Conservation (phyloP, 805 yeast species). For the Hanseniaspora nectarophila region DNA sequence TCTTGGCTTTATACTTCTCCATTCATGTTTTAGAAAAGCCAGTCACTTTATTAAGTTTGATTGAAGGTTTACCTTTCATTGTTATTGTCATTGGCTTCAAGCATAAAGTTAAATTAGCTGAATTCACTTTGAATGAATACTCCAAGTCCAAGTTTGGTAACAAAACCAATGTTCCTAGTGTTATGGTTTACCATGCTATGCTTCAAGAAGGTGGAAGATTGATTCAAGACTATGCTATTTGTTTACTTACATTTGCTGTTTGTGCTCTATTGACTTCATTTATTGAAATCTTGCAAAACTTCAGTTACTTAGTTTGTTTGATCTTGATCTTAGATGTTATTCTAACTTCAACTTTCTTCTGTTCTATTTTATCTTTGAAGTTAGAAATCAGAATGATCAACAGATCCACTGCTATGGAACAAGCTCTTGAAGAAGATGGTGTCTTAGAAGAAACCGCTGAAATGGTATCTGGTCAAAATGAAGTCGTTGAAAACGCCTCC, state of each 20-base stretch:
- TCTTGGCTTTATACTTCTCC: slow-evolving; percentile 60
- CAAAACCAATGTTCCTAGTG: slow-evolving; percentile 20
- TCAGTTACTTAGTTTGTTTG: slow-evolving; percentile 62
- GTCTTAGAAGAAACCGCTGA: slow-evolving; percentile 62
- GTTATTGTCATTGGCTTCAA: slow-evolving; percentile 88
- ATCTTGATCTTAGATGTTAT: slow-evolving; percentile 60
- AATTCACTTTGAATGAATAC: slow-evolving; percentile 37
- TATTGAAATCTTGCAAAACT: slow-evolving; percentile 64
- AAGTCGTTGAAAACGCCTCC: slow-evolving; percentile 19
- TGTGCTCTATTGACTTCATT: slow-evolving; percentile 53
- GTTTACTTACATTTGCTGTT: slow-evolving; percentile 57
- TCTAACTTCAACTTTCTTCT: slow-evolving; percentile 65
- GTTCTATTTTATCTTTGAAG: slow-evolving; percentile 75
- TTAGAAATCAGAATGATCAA: slow-evolving; percentile 80
- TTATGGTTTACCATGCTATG: slow-evolving; percentile 29
- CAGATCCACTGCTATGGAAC: slow-evolving; percentile 62
- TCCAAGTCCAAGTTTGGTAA: slow-evolving; percentile 28
- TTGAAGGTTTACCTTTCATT: slow-evolving; percentile 88
- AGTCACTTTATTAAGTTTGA: slow-evolving; percentile 60
- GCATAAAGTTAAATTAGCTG: slow-evolving; percentile 63
- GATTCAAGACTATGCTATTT: slow-evolving; percentile 64
- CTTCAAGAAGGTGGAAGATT: slow-evolving; percentile 29
- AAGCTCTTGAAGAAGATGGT: slow-evolving; percentile 87
- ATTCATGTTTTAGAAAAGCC: slow-evolving; percentile 44
- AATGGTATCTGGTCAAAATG: slow-evolving; percentile 38